Percentiles rank a stretch among this genome's conserved stretches.
Conservation (phyloP, 2,329 filamentous ascomycete species). For the Trichoderma citrinoviride region DNA sequence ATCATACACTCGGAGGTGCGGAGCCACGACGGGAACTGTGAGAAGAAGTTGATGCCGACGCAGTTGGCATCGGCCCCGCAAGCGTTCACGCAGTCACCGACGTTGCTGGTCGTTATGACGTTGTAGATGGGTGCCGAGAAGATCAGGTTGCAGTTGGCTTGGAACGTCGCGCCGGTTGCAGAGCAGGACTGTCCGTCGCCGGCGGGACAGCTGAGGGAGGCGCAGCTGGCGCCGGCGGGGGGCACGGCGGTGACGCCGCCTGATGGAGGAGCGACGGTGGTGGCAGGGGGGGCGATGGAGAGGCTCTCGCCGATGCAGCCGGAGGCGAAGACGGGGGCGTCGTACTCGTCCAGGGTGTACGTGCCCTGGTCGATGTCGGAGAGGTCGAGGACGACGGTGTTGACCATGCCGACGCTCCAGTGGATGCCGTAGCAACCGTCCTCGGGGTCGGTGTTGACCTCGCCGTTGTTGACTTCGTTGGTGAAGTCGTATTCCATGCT, state of each 20-base stretch:
- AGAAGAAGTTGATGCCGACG: background rate
- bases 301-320: slow-evolving; percentile 3
- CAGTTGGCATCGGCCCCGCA: background rate
- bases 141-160: background rate
- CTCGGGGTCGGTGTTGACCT: background rate
- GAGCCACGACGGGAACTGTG: rapidly evolving
- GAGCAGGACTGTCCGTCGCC: background rate
- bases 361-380: background rate
- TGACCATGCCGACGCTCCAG: slow-evolving; percentile 7
- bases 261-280: background rate
- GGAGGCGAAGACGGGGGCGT: slow-evolving; percentile 1
- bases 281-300: background rate
- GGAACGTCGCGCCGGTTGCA: background rate
- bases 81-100: background rate
- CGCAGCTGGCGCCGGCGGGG: background rate
- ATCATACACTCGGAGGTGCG: background rate
- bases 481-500: slow-evolving; percentile 9
- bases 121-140: background rate
- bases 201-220: background rate
- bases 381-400: background rate
- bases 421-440: slow-evolving; percentile 3
- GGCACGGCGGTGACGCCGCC: background rate
- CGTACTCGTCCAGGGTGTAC: slow-evolving; percentile 1
- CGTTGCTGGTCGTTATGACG: background rate
- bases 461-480: slow-evolving; percentile 4